Conservation (phyloP, 2,329 filamentous ascomycete genomes). For the Sarocladium kiliense region DNA sequence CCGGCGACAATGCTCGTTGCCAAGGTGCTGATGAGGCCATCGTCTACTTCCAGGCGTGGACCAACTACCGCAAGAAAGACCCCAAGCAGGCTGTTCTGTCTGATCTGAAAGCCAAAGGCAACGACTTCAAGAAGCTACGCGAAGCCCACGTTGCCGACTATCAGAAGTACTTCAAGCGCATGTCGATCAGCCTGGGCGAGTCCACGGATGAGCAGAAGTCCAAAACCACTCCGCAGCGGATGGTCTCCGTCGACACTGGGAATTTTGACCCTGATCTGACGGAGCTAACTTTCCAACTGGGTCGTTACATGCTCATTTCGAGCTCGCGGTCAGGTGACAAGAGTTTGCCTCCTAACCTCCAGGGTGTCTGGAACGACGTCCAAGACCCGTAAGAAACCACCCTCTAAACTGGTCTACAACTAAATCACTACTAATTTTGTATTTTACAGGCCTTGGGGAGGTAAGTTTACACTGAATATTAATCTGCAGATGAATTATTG, state of each 20-base stretch:
- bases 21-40: constrained; percentile 16
- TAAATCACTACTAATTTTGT: neutral
- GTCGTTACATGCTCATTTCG: constrained; percentile 28
- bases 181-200: constrained; percentile 13
- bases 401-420: neutral
- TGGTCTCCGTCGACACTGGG: constrained; percentile 11
- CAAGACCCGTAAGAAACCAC: constrained; percentile 22
- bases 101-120: constrained; percentile 13
- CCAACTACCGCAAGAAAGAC: constrained; percentile 14
- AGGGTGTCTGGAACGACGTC: constrained; percentile 38
- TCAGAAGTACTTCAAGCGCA: constrained; percentile 11
- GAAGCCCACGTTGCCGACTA: constrained; percentile 10
- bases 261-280: constrained; percentile 17
- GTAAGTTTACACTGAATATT: constrained; percentile 39
- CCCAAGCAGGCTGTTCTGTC: constrained; percentile 13
- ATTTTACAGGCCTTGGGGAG: constrained; percentile 10
- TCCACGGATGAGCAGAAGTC: constrained; percentile 12
- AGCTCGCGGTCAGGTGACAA: constrained; percentile 18
- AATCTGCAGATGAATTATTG: constrained; percentile 39
- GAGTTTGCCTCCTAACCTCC: constrained; percentile 35
- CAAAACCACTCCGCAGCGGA: constrained; percentile 10
- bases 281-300: constrained; percentile 26
- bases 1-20: constrained; percentile 16
- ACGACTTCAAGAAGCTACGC: constrained; percentile 4
- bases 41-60: constrained; percentile 18